Evolutionary conservation across 1,284 basidiomycete species (phyloP), one percentile per base, ranked within the genome.

Genomic region (Puccinia coronata): DNA sequence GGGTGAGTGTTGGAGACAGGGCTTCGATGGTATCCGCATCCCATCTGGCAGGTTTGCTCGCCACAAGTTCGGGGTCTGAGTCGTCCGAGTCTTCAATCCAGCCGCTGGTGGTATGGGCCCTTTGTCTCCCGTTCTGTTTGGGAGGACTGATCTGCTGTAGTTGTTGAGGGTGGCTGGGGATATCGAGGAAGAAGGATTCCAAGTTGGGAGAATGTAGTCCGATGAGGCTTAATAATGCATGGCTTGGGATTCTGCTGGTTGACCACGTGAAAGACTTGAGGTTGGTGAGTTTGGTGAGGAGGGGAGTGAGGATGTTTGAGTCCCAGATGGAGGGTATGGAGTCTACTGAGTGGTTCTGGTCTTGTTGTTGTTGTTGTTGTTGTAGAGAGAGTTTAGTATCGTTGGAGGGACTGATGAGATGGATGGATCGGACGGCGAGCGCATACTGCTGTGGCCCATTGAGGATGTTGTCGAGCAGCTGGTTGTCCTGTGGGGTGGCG

Each of bases 201-300:
- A 78, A 51, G 51, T 69, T 78, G 34, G 41, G 49, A 53, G 57
- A 55, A 43, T 78, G 63, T 49, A 28, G n/a, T 31, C 61, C 63
- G 41, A 78, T 51, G 16, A 69, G 34, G 11, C 3, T 53, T 23
- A 28, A 25, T 3, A 78, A 31, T 41, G 31, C 31, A 0, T 20
- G 23, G 47, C 9, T 57, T 20, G 74, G 74, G 34, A 76, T 47
- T 8, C n/a, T 39, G 53, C 69, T 57, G 34, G 75, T 2, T 23
- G 61, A 63, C 43, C 75, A 77, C 4, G 18, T 39, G 31, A 67
- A 77, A 5, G 41, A 31, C 34, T n/a, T 65, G 14, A 77, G 47
- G 61, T 77, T 77, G 75, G 75, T 43, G n/a, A 77, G 43, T 53
- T 67, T 63, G n/a, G 25, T 36, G 18, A 77, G 18, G 18, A 77